Evolutionary conservation across 768 basidiomycete genomes (phyloP).

Genomic region (Termitomyces sp.): DNA sequence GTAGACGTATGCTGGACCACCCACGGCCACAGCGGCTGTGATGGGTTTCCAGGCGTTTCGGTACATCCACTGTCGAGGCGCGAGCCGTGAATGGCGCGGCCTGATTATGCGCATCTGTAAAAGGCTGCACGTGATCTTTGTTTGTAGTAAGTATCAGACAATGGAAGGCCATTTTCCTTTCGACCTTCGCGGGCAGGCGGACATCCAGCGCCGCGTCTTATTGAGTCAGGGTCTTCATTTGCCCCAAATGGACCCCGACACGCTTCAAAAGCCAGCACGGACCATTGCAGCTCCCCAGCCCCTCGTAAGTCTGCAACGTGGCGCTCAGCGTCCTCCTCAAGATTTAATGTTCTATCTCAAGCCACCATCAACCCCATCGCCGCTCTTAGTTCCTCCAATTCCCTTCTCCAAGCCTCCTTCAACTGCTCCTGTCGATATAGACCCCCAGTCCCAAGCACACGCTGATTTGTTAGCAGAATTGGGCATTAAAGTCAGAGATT

Average conservation of each 20-base stretch:
- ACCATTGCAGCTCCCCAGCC: slow-evolving; percentile 15
- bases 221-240: slow-evolving; percentile 12
- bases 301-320: slow-evolving; percentile 36
- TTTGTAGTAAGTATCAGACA: not conserved
- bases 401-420: slow-evolving; percentile 17
- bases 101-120: too few species aligned
- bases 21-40: slow-evolving; percentile 52
- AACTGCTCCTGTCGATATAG: slow-evolving; percentile 24
- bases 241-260: slow-evolving; percentile 15
- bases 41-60: slow-evolving; percentile 67
- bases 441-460: slow-evolving; percentile 16
- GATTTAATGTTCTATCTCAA: slow-evolving; percentile 22
- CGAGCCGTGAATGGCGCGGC: too few species aligned
- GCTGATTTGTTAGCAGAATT: slow-evolving; percentile 23
- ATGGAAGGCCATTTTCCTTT: not conserved
- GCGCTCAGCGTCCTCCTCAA: slow-evolving; percentile 28
- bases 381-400: slow-evolving; percentile 5
- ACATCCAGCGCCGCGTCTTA: not conserved
- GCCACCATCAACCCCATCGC: slow-evolving; percentile 11
- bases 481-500: slow-evolving; percentile 55
- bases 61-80: slow-evolving; percentile 42
- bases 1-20: slow-evolving; percentile 57
- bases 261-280: slow-evolving; percentile 17
- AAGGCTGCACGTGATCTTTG: slow-evolving; percentile 7
- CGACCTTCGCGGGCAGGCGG: not conserved